These are phyloP conservation scores for Pterocarpus macrocarpus DNA, from an alignment of 306 rosid genomes.

Conservation along the genomic window DNA sequence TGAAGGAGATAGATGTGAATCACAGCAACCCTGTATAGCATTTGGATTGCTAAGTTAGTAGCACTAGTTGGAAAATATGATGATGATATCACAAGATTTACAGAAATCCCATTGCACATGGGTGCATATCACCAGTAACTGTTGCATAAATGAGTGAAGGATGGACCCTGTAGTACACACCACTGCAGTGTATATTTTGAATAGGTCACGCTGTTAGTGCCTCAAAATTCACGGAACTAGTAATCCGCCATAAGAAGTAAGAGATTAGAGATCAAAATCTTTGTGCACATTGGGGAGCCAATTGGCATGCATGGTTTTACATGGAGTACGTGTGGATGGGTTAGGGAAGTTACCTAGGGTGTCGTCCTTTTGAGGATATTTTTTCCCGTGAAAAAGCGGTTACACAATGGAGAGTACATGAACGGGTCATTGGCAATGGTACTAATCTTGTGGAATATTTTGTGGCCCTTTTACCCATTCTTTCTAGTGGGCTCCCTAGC, in stretches of 20 bases:
- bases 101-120: constrained; percentile 62
- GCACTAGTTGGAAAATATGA: constrained; percentile 36
- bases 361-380: constrained; percentile 58
- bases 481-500: background rate
- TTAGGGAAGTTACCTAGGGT: constrained; percentile 48
- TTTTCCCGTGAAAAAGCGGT: constrained; percentile 71
- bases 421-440: constrained; percentile 40
- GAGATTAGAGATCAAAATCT: constrained; percentile 24
- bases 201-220: constrained; percentile 33
- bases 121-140: constrained; percentile 52
- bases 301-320: constrained; percentile 56
- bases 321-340: constrained; percentile 43
- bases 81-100: constrained; percentile 63
- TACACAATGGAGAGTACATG: constrained; percentile 52
- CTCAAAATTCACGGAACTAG: background rate
- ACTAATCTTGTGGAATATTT: constrained; percentile 47
- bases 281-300: background rate
- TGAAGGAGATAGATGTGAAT: constrained; percentile 53
- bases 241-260: background rate
- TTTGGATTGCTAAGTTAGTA: constrained; percentile 47
- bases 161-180: constrained; percentile 45
- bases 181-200: constrained; percentile 33
- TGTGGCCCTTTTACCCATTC: constrained; percentile 48
- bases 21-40: constrained; percentile 52
- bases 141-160: constrained; percentile 23